Base-by-base conservation (phyloP, 73 alveolate genomes). In the Paraurostyla sp. region DNA sequence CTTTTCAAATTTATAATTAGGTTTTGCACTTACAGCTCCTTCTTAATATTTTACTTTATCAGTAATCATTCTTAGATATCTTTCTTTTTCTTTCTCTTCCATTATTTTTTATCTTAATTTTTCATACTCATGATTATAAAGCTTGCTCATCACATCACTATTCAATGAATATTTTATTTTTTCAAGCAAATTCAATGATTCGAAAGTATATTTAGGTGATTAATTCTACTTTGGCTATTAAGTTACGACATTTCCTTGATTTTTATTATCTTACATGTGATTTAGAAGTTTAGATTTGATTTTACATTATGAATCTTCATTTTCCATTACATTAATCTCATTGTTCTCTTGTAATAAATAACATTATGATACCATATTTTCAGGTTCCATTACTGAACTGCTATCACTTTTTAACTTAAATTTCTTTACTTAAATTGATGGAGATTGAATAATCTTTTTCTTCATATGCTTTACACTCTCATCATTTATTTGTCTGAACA, bases 1-100 rank as follows among this genome's bases (percentile, higher is more conserved):
- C 25, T 65, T 7, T 40, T 65, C 82, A 40, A 38, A 65, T 40
- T 58, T 65, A 65, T 65, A 65, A 1, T 1, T 35, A 18, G 82
- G 82, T 65, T 65, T 65, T 20, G 59, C 82, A 65, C 82, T 65
- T 22, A 65, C 1, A 35, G 82, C 82, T 6, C 82, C 82, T 23
- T 32, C 82, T 16, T 65, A 16, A 7, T 6, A 65, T 22, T 40
- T 36, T 2, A 65, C 82, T 65, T 65, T 65, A 35, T 65, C 82
- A 38, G 82, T 65, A 38, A 65, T 65, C 41, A 38, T 20, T 22
- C 25, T 65, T 35, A 65, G 38, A 9, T 65, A 16, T 6, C 25
- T 32, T 38, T 65, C 82, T 65, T 35, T 65, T 36, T 38, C 82
- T 65, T 65, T 65, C 38, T 65, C 82, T 40, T 65, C 82, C 18